These are phyloP conservation scores for Colletotrichum musicola DNA, from an alignment of 2,329 filamentous ascomycete genomes.

Conservation along the genomic window DNA sequence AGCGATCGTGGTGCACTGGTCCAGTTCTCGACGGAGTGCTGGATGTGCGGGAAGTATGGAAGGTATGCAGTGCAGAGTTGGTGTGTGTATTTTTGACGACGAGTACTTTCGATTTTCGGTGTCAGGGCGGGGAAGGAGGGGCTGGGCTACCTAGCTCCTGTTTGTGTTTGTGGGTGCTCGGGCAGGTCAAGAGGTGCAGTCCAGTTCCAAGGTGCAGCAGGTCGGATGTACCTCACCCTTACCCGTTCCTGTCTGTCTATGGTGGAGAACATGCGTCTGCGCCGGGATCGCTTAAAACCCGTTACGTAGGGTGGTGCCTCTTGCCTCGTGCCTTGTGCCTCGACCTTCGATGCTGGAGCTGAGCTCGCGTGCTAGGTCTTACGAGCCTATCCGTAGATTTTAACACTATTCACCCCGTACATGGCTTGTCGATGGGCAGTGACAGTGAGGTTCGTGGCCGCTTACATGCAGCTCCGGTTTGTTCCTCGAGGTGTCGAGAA, in stretches of 20 bases:
- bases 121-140: slow-evolving; percentile 40
- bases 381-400: not conserved
- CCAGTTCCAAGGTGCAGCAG: slow-evolving; percentile 29
- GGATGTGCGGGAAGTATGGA: slow-evolving; percentile 27
- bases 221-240: slow-evolving; percentile 7
- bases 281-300: slow-evolving; percentile 26
- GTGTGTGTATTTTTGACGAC: slow-evolving; percentile 40
- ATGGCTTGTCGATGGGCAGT: too few relatives aligned
- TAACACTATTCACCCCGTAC: too few relatives aligned
- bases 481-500: too few relatives aligned
- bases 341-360: not conserved
- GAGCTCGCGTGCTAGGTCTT: slow-evolving; percentile 5
- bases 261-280: slow-evolving; percentile 27
- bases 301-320: slow-evolving; percentile 8
- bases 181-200: slow-evolving; percentile 31
- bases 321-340: not conserved
- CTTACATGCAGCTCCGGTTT: too few relatives aligned
- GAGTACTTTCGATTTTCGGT: slow-evolving; percentile 39
- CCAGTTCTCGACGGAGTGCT: slow-evolving; percentile 33
- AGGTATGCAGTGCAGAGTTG: slow-evolving; percentile 36
- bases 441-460: too few relatives aligned
- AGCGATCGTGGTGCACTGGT: slow-evolving; percentile 34
- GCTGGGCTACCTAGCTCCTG: slow-evolving; percentile 1
- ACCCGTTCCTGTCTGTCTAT: not conserved
- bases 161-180: slow-evolving; percentile 39